Evolutionary conservation across 2,329 filamentous ascomycete species (phyloP).

Genomic region (Rachicladosporium sp.): DNA sequence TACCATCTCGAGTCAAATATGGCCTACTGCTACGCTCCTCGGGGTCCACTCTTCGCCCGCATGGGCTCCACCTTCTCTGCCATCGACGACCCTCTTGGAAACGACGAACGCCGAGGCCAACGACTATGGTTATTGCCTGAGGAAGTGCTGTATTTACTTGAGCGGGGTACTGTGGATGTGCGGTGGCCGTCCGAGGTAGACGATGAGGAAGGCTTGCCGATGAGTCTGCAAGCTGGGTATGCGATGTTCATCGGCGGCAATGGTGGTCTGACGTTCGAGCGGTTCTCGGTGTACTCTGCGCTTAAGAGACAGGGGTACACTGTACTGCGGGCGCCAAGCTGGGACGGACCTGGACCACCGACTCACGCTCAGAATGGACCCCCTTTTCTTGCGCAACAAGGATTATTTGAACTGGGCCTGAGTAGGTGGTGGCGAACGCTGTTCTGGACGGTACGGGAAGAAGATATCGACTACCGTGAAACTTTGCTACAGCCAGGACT

Average conservation of each 20-base stretch:
- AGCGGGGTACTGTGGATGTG: constrained; percentile 76
- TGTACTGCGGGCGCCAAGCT: constrained; percentile 55
- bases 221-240: constrained; percentile 87
- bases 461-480: neutral
- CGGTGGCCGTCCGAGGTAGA: constrained; percentile 53
- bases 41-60: constrained; percentile 59
- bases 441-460: constrained; percentile 2
- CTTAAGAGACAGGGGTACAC: constrained; percentile 74
- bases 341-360: constrained; percentile 14
- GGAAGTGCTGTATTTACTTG: constrained; percentile 79
- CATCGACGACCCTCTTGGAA: constrained; percentile 33
- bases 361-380: constrained; percentile 14
- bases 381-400: constrained; percentile 18
- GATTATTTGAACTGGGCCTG: constrained; percentile 19
- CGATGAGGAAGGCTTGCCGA: constrained; percentile 54
- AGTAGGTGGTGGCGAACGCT: constrained; percentile 9
- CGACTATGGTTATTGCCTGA: constrained; percentile 74
- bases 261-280: constrained; percentile 52
- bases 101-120: constrained; percentile 14
- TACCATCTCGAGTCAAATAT: constrained; percentile 55
- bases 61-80: constrained; percentile 54
- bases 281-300: constrained; percentile 78
- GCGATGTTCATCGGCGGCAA: constrained; percentile 60
- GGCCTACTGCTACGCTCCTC: constrained; percentile 56
- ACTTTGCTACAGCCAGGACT: constrained; percentile 38